These are phyloP conservation scores for Phragmites australis DNA, from an alignment of 176 grass and related monocot species.

Conservation along the genomic window DNA sequence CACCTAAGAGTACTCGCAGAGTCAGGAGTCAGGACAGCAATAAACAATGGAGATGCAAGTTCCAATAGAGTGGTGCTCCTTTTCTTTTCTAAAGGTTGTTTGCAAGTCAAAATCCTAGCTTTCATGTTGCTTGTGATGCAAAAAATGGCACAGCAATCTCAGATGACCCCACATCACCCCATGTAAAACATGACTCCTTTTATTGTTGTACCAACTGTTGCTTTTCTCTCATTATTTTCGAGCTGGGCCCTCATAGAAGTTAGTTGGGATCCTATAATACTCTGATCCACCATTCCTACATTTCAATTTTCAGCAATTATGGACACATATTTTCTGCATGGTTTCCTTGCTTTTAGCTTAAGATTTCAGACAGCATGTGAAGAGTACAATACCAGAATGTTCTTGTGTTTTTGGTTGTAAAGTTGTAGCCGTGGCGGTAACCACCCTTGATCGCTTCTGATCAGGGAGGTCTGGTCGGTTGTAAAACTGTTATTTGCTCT, in stretches of 20 bases:
- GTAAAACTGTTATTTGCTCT: no score
- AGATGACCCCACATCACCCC: neutral
- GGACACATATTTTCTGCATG: neutral
- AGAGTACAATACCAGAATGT: neutral
- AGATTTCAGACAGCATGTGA: constrained; percentile 6
- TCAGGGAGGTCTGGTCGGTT: no score
- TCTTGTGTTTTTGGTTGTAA: no score
- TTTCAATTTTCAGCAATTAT: neutral
- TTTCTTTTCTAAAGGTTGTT: neutral
- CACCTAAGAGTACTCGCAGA: neutral
- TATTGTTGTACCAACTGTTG: constrained; percentile 35
- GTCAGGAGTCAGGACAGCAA: neutral
- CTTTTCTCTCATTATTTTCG: constrained; percentile 8
- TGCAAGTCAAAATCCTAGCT: constrained; percentile 3
- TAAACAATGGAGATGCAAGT: constrained; percentile 10
- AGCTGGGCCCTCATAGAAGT: neutral
- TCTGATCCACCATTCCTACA: neutral
- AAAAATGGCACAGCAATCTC: constrained; percentile 9
- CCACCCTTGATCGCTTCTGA: no score
- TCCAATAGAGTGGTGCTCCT: neutral
- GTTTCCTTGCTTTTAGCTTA: neutral
- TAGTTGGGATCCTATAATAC: constrained; percentile 25
- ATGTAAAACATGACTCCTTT: constrained; percentile 25
- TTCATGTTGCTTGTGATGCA: constrained; percentile 35
- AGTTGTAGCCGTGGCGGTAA: no score